Evolutionary conservation across 306 rosid genomes (phyloP).

Genomic region (Prunus mume): DNA sequence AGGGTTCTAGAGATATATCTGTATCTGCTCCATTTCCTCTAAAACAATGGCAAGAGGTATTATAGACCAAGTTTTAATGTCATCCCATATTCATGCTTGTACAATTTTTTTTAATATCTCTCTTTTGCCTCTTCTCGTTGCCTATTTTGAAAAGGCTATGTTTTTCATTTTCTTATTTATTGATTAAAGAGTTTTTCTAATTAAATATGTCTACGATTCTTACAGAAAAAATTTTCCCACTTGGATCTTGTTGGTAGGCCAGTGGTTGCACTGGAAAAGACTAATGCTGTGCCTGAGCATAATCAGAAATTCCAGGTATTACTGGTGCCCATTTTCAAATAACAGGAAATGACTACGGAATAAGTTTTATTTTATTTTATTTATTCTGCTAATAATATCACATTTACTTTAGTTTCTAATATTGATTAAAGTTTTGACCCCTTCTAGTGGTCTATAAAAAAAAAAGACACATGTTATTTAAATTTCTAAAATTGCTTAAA

Average conservation of each 20-base stretch:
- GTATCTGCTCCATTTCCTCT: slow-evolving; percentile 73
- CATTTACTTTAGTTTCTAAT: slow-evolving; percentile 2
- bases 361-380: not conserved
- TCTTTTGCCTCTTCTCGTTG: slow-evolving; percentile 7
- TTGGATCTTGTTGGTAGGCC: slow-evolving; percentile 95
- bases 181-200: not conserved
- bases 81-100: slow-evolving; percentile 19
- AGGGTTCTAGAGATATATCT: slow-evolving; percentile 79
- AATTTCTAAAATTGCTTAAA: not conserved
- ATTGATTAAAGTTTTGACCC: not conserved
- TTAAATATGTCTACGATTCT: slow-evolving; percentile 17
- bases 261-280: slow-evolving; percentile 82
- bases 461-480: not conserved
- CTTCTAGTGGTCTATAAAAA: not conserved
- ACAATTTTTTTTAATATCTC: not conserved
- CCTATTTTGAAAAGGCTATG: not conserved
- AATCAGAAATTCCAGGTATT: slow-evolving; percentile 87
- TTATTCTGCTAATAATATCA: not conserved
- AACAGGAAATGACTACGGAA: not conserved
- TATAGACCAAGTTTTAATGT: slow-evolving; percentile 7
- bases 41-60: slow-evolving; percentile 80
- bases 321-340: slow-evolving; percentile 7
- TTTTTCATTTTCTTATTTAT: not conserved
- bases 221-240: slow-evolving; percentile 92
- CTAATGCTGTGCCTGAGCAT: slow-evolving; percentile 90